Evolutionary conservation across 2,329 filamentous ascomycete genomes (phyloP).

Genomic region (Trichoderma simmonsii): DNA sequence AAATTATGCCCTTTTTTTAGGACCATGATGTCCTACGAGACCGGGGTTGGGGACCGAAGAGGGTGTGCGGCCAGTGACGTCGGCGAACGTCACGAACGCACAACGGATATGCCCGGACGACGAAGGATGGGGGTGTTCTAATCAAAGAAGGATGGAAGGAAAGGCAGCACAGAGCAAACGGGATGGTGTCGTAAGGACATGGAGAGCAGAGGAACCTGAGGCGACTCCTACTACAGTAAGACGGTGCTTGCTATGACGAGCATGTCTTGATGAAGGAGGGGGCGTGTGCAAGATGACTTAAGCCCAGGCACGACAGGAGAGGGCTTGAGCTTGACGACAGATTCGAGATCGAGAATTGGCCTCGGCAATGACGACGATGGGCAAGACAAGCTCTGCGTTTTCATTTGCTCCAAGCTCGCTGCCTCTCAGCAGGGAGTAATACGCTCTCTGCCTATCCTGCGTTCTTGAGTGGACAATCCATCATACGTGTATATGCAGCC

Average conservation of each 20-base stretch:
- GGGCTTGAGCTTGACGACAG: not conserved
- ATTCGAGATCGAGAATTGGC: slow-evolving; percentile 29
- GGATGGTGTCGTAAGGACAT: not conserved
- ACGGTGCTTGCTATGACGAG: not conserved
- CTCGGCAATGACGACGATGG: slow-evolving; percentile 29
- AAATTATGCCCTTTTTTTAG: not conserved
- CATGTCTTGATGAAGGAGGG: not conserved
- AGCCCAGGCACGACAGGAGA: not conserved
- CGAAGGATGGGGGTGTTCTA: not conserved
- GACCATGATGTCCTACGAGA: slow-evolving; percentile 4
- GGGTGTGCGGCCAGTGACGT: slow-evolving; percentile 20
- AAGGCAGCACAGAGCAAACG: not conserved
- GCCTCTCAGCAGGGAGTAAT: not conserved
- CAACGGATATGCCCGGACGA: slow-evolving; percentile 11
- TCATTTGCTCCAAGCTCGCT: not conserved
- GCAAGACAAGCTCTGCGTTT: not conserved
- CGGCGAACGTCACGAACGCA: slow-evolving; percentile 14
- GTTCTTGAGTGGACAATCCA: not conserved
- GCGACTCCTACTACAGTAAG: not conserved
- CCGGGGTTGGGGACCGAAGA: slow-evolving; percentile 5
- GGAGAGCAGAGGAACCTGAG: not conserved
- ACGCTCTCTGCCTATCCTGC: not conserved
- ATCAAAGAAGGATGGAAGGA: slow-evolving; percentile 3
- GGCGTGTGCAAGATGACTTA: slow-evolving; percentile 5
- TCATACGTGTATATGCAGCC: not conserved